Base-by-base conservation (phyloP, 1,139 yeast genomes). In the Taiozyma sp. region DNA sequence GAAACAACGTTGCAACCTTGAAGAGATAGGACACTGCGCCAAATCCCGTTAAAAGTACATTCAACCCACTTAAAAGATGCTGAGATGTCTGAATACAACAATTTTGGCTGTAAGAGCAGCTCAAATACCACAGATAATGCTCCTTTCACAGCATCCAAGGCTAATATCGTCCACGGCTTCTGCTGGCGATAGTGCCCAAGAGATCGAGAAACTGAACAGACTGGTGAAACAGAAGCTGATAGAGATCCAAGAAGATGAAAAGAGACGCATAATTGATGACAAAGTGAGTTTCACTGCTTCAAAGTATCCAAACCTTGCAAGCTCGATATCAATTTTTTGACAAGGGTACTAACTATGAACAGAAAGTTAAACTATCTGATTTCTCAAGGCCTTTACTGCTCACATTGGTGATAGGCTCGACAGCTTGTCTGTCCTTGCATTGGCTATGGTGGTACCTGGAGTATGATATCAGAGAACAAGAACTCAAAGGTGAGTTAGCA, bases 371-470 rank as follows among this genome's bases (percentile, higher is more conserved):
- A 22, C 14, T 50, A 1, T 51, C 55, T 2, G 50, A 50, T 34
- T 56, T 56, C 35, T 42, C 40, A 21, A 53, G 53, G 40, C 59
- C 59, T 1, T 9, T 56, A 2, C 10, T 54, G 13, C 46, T 50
- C n/a, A 49, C 53, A 4, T 44, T 54, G 2, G 37, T 50, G 13
- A 47, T 54, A 14, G 58, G 52, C 2, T 51, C 55, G 2, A 51
- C 53, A 6, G 51, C 56, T 11, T 68, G 65, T 43, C 47, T 68
- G 35, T 41, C 56, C 2, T 54, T 58, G 16, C 69, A 68, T 40
- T 58, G 52, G 37, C 30, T 57, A 1, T 68, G 70, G 70, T 64
- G 70, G 68, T 56, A 54, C 28, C 47, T 64, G 19, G 66, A 63
- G 45, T 63, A 62, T 45, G 58, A 61, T 3, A 64, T 61, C 46